These are phyloP conservation scores for Noccaea caerulescens DNA, from an alignment of 345 rosid genomes.

Conservation along the genomic window DNA sequence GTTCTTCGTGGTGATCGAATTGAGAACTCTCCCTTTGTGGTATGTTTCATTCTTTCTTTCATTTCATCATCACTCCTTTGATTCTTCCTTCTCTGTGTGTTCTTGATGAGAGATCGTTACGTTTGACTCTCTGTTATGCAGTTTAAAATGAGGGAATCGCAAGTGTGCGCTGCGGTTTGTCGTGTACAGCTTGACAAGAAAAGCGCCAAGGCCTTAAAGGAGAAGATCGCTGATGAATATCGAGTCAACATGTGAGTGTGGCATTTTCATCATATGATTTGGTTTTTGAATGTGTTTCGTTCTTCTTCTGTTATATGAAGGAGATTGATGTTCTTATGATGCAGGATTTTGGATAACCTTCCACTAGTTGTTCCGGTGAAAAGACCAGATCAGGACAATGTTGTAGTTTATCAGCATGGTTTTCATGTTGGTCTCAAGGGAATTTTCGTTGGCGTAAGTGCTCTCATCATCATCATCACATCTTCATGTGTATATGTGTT, in stretches of 20 bases:
- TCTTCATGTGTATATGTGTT: neutral
- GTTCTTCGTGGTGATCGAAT: slow-evolving; percentile 93
- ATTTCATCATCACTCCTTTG: neutral
- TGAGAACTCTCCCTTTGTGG: slow-evolving; percentile 87
- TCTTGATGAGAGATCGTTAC: neutral
- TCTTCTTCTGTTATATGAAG: neutral
- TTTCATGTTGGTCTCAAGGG: slow-evolving; percentile 65
- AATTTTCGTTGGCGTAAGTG: slow-evolving; percentile 59
- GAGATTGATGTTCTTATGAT: slow-evolving; percentile 15
- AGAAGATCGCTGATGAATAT: slow-evolving; percentile 85
- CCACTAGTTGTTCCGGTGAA: slow-evolving; percentile 59
- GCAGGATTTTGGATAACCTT: slow-evolving; percentile 70
- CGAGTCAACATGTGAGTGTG: slow-evolving; percentile 84
- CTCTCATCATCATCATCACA: neutral
- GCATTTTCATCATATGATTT: slow-evolving; percentile 2
- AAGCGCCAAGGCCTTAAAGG: slow-evolving; percentile 68
- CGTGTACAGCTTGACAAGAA: slow-evolving; percentile 57
- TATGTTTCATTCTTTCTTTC: slow-evolving; percentile 29
- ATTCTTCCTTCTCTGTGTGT: neutral
- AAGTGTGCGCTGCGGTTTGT: slow-evolving; percentile 66
- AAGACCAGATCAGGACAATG: slow-evolving; percentile 53
- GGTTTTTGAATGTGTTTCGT: neutral
- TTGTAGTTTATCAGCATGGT: slow-evolving; percentile 59
- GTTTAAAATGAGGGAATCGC: slow-evolving; percentile 88
- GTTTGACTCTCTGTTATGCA: slow-evolving; percentile 37